Conservation (phyloP, 139 green algal species). For the Pseudopediastrum boryanum region DNA sequence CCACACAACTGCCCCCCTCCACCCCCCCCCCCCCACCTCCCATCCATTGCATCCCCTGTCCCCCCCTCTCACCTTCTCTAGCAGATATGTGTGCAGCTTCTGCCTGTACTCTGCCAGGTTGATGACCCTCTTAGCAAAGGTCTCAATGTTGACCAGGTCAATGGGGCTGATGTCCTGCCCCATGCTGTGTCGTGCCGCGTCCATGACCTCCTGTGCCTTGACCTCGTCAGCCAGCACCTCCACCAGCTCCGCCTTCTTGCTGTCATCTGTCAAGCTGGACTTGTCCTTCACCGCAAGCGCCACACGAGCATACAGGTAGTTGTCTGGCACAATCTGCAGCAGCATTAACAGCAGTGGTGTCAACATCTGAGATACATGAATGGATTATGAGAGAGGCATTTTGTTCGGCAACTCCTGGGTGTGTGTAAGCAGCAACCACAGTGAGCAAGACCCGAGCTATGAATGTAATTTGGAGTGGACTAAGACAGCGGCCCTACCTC, state of each 20-base stretch:
- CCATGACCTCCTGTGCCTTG: slow-evolving; percentile 79
- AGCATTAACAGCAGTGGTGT: neutral
- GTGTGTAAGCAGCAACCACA: no score
- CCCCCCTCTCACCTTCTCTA: slow-evolving; percentile 80
- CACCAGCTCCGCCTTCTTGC: slow-evolving; percentile 63
- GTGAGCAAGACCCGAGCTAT: no score
- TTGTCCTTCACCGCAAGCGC: slow-evolving; percentile 79
- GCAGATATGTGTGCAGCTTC: slow-evolving; percentile 73
- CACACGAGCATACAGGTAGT: slow-evolving; percentile 93
- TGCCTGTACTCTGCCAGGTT: slow-evolving; percentile 91
- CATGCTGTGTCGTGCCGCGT: slow-evolving; percentile 81
- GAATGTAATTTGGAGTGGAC: no score
- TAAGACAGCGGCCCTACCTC: no score
- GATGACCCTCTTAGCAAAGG: slow-evolving; percentile 94
- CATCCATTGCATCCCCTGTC: no score
- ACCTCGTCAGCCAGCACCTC: slow-evolving; percentile 91
- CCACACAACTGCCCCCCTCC: no score
- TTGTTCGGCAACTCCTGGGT: no score
- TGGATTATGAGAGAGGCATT: neutral
- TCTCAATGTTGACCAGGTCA: slow-evolving; percentile 98
- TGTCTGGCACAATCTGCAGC: slow-evolving; percentile 90
- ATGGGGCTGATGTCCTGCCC: slow-evolving; percentile 97
- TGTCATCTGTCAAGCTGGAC: slow-evolving; percentile 64
- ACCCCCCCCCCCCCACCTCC: no score
- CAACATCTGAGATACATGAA: neutral